phyloP scores from a whole-genome alignment of 306 rosid genomes.

The Fagus sylvatica region DNA sequence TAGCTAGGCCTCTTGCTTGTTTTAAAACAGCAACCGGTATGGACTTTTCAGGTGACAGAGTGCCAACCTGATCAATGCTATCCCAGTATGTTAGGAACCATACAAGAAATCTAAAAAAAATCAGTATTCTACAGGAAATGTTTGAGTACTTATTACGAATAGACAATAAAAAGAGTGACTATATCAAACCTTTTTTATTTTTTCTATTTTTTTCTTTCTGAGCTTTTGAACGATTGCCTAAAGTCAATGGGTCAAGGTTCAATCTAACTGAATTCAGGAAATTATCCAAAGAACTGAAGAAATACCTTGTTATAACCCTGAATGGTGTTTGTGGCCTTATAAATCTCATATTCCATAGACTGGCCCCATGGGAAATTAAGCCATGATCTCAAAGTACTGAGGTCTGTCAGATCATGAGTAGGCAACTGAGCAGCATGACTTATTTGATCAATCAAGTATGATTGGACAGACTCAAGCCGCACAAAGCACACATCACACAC shows the following conservation, averaged over 20 bases:
- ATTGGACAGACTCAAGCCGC: slow-evolving; percentile 20
- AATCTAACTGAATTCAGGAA: too few species aligned
- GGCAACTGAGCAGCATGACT: slow-evolving; percentile 25
- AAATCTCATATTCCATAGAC: slow-evolving; percentile 32
- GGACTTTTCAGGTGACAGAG: slow-evolving; percentile 19
- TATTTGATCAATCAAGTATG: slow-evolving; percentile 14
- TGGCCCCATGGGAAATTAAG: slow-evolving; percentile 32
- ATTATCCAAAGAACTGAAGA: not conserved
- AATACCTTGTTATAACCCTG: slow-evolving; percentile 21
- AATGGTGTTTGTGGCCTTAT: slow-evolving; percentile 24
- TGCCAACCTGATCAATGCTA: slow-evolving; percentile 21
- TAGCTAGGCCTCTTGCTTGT: slow-evolving; percentile 27
- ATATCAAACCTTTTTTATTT: not conserved
- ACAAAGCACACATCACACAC: slow-evolving; percentile 30
- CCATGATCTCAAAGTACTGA: slow-evolving; percentile 22
- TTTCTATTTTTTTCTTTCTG: not conserved
- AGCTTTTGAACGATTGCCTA: not conserved
- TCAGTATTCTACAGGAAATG: not conserved
- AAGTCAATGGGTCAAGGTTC: not conserved
- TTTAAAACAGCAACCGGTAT: slow-evolving; percentile 18
- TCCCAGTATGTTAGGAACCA: not conserved
- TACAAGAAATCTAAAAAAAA: not conserved
- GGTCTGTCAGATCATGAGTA: slow-evolving; percentile 26
- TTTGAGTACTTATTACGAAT: not conserved
- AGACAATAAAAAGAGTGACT: not conserved